phyloP scores from a whole-genome alignment of 371 early-diverging fungal genomes.

The Globomyces sp. region DNA sequence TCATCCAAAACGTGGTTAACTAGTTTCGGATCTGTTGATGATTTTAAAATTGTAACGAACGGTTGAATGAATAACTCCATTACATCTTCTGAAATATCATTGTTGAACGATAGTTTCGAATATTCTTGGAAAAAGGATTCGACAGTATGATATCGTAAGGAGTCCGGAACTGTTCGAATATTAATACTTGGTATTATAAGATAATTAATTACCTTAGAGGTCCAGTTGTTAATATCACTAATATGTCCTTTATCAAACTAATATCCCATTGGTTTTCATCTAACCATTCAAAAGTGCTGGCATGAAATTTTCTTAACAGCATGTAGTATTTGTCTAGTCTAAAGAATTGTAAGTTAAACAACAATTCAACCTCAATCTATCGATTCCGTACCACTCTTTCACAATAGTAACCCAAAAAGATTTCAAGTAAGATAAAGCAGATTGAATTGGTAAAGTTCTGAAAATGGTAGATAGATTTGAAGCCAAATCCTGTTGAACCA shows the following conservation, averaged over 20 bases:
- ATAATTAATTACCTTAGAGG: constrained; percentile 60
- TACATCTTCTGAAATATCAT: constrained; percentile 36
- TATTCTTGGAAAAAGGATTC: constrained; percentile 84
- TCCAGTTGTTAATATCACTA: constrained; percentile 61
- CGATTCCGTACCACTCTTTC: constrained; percentile 84
- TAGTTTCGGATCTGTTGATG: constrained; percentile 52
- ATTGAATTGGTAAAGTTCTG: constrained; percentile 52
- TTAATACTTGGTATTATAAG: constrained; percentile 49
- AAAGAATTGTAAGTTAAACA: neutral
- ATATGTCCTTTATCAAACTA: constrained; percentile 57
- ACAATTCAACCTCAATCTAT: constrained; percentile 67
- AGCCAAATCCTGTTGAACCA: constrained; percentile 85
- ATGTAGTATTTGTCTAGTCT: constrained; percentile 86
- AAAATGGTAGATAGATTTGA: constrained; percentile 70
- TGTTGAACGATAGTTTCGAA: constrained; percentile 57
- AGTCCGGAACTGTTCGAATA: constrained; percentile 65
- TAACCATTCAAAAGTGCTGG: constrained; percentile 66
- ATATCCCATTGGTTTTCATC: constrained; percentile 65
- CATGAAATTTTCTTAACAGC: constrained; percentile 72
- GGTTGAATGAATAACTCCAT: constrained; percentile 59
- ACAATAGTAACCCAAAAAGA: constrained; percentile 84
- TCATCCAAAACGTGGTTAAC: constrained; percentile 52
- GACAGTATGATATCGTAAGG: constrained; percentile 73
- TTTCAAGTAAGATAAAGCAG: constrained; percentile 59
- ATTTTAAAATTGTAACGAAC: constrained; percentile 58